phyloP scores from a whole-genome alignment of 345 rosid genomes.

The Citrus glauca region DNA sequence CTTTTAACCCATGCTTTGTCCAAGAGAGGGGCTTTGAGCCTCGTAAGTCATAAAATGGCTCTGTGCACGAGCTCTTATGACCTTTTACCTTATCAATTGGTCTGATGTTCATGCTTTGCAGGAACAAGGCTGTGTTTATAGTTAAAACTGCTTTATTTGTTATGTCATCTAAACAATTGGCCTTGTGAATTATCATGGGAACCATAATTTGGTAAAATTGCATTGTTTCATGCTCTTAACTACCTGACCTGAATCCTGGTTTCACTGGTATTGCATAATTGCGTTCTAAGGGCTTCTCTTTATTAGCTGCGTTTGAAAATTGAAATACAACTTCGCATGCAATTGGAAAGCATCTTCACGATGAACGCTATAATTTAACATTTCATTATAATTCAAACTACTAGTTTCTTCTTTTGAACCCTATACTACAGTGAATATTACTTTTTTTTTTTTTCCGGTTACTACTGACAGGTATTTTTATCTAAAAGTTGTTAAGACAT shows the following conservation, averaged over 20 bases:
- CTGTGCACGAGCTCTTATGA: too few species aligned
- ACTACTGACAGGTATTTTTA: too few species aligned
- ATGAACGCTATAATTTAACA: neutral
- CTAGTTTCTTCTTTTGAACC: too few species aligned
- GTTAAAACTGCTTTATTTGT: neutral
- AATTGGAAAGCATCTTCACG: neutral
- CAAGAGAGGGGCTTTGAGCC: neutral
- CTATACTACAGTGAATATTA: too few species aligned
- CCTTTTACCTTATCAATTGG: constrained; percentile 1
- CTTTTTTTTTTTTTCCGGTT: too few species aligned
- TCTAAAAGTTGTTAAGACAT: too few species aligned
- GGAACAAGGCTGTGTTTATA: neutral
- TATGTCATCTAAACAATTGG: neutral
- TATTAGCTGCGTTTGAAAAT: neutral
- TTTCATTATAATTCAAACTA: neutral
- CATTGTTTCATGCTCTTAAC: neutral
- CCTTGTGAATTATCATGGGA: neutral
- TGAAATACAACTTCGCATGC: neutral
- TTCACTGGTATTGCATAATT: neutral
- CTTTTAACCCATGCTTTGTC: neutral
- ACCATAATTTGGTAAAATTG: too few species aligned
- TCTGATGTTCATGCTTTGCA: neutral
- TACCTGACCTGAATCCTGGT: neutral
- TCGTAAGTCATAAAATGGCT: too few species aligned
- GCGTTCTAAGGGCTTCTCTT: neutral